Percentiles rank a stretch among this genome's conserved stretches.
Evolutionary conservation across 495 filamentous ascomycete species (phyloP).

Genomic region (Aspergillus nanangensis): DNA sequence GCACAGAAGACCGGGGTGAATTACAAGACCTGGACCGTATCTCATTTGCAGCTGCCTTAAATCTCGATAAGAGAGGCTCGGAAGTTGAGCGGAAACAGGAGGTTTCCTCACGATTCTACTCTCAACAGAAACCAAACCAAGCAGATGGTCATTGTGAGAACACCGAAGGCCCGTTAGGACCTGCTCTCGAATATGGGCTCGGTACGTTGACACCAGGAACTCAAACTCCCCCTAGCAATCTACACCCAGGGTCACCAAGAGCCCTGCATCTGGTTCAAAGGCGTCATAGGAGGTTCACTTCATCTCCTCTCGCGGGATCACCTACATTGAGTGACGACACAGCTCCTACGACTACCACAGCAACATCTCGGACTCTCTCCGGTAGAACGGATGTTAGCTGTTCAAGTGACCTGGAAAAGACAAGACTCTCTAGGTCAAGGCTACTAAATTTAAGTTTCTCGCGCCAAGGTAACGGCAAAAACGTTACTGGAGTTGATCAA

Average conservation of each 20-base stretch:
- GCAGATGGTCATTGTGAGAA: too few species aligned
- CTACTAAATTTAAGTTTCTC: too few species aligned
- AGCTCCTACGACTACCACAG: too few species aligned
- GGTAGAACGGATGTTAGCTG: too few species aligned
- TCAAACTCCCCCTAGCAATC: neutral
- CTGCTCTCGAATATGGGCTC: too few species aligned
- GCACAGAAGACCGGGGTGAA: neutral
- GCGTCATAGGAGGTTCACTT: conserved; percentile 23
- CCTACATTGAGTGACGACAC: conserved; percentile 14
- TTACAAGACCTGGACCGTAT: conserved; percentile 24
- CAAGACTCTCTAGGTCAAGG: too few species aligned
- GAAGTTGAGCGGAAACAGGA: neutral
- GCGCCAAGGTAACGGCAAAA: too few species aligned
- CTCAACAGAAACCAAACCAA: neutral
- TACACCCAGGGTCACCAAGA: neutral
- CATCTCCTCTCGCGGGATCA: conserved; percentile 30
- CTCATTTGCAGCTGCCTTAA: conserved; percentile 25
- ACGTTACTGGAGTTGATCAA: too few species aligned
- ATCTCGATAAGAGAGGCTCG: conserved; percentile 11
- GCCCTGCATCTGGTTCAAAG: conserved; percentile 3
- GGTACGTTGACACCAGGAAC: too few species aligned
- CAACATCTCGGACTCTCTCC: too few species aligned
- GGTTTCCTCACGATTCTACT: neutral
- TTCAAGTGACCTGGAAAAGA: too few species aligned
- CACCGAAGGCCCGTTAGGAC: too few species aligned